Evolutionary conservation across 1,284 basidiomycete species (phyloP), one percentile per base, ranked within the genome.

Genomic region (Irpex rosettiformis): DNA sequence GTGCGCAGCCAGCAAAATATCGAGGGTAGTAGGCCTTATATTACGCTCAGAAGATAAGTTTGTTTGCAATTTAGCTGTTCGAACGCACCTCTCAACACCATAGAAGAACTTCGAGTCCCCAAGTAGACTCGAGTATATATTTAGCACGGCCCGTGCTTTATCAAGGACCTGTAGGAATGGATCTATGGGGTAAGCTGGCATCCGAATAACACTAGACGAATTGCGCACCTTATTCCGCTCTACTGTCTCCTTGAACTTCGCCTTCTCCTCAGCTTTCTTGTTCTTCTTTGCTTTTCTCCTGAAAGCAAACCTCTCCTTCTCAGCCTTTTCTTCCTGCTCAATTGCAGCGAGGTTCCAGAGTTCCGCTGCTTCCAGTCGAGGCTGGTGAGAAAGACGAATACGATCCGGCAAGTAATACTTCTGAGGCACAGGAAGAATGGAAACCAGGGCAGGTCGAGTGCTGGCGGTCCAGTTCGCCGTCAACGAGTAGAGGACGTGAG

Each of bases 391-490:
- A 27, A 79, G 75, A 27, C 88, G 80, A 48, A 92, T 78, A 16
- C 89, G 80, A 5, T 70, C 67, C 0, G 89, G 86, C 1, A 90
- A 79, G 65, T 87, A 93, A 67, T 90, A 91, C 4, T 82, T 79
- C 63, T 88, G 86, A 1, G 89, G 90, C 2, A 87, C 59, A 13
- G 84, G 78, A 57, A 89, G 81, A 62, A 84, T 71, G 11, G 79
- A 77, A 1, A 78, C 81, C 28, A 91, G 72, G 0, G 77, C 71
- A 2, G 79, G 79, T 52, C 78, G 78, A 2, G 80, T 87, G 54
- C 88, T 65, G 8, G 73, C 73, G 62, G 68, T 72, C 79, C 87
- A 92, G 64, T 93, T 93, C 40, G 75, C 74, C 37, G 80, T 71
- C 28, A 82, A 72, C 3, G 85, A 81, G 66, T 83, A 92, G 40